Base-by-base conservation (phyloP, 2,329 filamentous ascomycete genomes). In the Talaromyces sp. region DNA sequence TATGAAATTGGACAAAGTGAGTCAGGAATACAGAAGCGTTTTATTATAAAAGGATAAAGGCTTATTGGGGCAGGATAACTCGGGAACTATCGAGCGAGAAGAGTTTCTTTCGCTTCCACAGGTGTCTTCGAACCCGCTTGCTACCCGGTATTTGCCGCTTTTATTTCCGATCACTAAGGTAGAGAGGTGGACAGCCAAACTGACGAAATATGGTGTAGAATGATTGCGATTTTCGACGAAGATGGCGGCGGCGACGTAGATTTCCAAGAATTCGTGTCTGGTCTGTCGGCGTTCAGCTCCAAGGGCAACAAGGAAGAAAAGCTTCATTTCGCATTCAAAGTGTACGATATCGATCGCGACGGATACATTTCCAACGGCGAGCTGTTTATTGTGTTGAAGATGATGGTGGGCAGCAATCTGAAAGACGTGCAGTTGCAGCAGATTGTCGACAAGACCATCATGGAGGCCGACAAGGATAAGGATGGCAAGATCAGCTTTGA, bases 281-380 rank as follows among this genome's bases (percentile, higher is more conserved):
- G 95, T 4, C 85, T 99, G 54, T 93, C 89, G 67, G 95, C 95
- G 46, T 99, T 99, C 83, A 95, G 90, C 74, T 93, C 89, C 79
- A 98, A 97, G 80, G 95, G 95, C 64, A 97, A 98, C 81, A 98
- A 99, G 82, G 92, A 97, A 78, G 93, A 99, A 81, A 99, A 99
- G 82, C 84, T 98, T 66, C 88, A 87, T 58, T 99, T 99, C 73
- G 95, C 95, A 51, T 99, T 99, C 86, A 96, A 97, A 78, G 95
- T 99, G 63, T 99, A 99, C 82, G 95, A 99, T 76, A 98, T 99
- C 72, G 95, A 99, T 78, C 91, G 95, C 63, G 95, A 99, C 77
- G 95, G 95, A 26, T 99, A 90, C 80, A 99, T 99, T 73, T 96
- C 91, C 81, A 99, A 99, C 77, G 95, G 95, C 70, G 95, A 99